A percentile compares a stretch with the other conserved stretches of the same genome.
Conservation (phyloP, 805 yeast genomes). For the Debaryomyces maramus region DNA sequence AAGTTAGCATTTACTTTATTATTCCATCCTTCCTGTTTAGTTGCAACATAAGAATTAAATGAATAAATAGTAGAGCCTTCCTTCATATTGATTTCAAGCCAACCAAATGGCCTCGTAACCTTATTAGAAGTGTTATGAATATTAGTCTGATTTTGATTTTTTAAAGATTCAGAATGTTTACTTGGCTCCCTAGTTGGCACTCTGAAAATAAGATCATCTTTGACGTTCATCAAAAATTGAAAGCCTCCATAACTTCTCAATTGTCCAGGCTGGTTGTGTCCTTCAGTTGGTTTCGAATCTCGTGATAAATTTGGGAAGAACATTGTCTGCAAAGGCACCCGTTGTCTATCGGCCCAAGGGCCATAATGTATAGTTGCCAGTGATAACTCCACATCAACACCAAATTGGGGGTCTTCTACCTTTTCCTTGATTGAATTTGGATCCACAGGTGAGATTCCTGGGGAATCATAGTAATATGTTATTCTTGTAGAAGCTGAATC, state of each 20-base stretch:
- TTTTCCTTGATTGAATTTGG: slow-evolving; percentile 12
- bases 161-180: slow-evolving; percentile 53
- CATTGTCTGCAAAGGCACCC: slow-evolving; percentile 60
- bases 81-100: slow-evolving; percentile 75
- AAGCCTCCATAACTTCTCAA: slow-evolving; percentile 58
- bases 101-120: slow-evolving; percentile 73
- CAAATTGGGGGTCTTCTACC: slow-evolving; percentile 37
- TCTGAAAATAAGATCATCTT: slow-evolving; percentile 67
- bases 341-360: slow-evolving; percentile 93
- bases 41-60: slow-evolving; percentile 53
- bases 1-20: slow-evolving; percentile 50
- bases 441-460: slow-evolving; percentile 46
- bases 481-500: slow-evolving; percentile 59
- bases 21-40: slow-evolving; percentile 52
- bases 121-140: slow-evolving; percentile 8
- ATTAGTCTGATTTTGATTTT: slow-evolving; percentile 9
- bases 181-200: slow-evolving; percentile 84
- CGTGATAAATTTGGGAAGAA: slow-evolving; percentile 68
- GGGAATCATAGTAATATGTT: slow-evolving; percentile 66
- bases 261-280: slow-evolving; percentile 45
- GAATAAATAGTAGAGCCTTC: slow-evolving; percentile 51
- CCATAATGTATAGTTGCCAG: slow-evolving; percentile 79
- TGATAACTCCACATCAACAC: slow-evolving; percentile 57
- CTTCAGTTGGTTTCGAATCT: slow-evolving; percentile 44
- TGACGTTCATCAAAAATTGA: slow-evolving; percentile 52